Base-by-base conservation (phyloP, 495 filamentous ascomycete genomes). In the Xylaria cubensis region DNA sequence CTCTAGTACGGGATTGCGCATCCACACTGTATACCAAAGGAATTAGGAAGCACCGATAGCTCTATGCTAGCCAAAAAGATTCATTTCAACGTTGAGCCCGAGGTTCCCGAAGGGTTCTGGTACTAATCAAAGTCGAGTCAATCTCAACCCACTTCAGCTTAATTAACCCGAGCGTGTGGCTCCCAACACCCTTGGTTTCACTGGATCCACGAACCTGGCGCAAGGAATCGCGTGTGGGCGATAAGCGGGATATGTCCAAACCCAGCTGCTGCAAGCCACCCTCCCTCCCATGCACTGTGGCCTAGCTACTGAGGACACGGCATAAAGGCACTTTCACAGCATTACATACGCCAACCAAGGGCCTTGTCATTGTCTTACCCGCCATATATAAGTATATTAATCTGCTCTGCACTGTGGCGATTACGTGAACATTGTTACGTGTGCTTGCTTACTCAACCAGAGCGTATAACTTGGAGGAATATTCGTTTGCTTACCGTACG, bases 201-300 rank as follows among this genome's bases (percentile, higher is more conserved):
- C 62, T 66, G 50, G 63, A 72, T 72, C 70, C 70, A 72, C 70
- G 70, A 72, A 65, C 70, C 70, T 67, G 70, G 70, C 42, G 63
- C 70, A 59, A 67, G 70, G 70, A 59, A 72, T 42, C 62, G 61
- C 58, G 61, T 71, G 36, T 17, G 61, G 59, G 69, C 59, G 69
- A 72, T 59, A 64, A 67, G 70, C 62, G 62, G 62, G 61, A 72
- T 66, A 48, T 63, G 48, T 61, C 62, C 63, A 42, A 42, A 29
- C 62, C 62, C 51, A 72, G 53, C 53, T 69, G 61, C 70, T 72
- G 70, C 70, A 72, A 72, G 70, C 70, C 70, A 72, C 70, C 70
- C 34, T 72, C 48, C 63, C 61, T 72, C 48, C 63, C 61, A 71
- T 71, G 59, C 69, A 64, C 62, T 56, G 59, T 62, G 36, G 48